These are phyloP conservation scores for Basipetospora sp. DNA, from an alignment of 2,329 filamentous ascomycete species.

Conservation along the genomic window DNA sequence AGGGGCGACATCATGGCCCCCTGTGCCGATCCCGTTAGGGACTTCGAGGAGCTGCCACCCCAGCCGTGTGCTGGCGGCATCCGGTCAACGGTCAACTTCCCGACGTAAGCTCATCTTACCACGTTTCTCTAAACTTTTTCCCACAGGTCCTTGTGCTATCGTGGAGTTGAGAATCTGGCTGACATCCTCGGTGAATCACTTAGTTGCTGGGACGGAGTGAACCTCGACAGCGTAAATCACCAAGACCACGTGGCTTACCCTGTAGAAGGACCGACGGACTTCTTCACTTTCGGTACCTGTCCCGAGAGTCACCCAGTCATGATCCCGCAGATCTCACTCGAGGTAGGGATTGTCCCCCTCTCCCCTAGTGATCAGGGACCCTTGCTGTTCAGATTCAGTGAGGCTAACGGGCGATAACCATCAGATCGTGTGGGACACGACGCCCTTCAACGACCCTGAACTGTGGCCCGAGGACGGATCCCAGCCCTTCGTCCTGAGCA, in stretches of 20 bases:
- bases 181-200: slow-evolving; percentile 26
- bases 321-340: slow-evolving; percentile 24
- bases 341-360: slow-evolving; percentile 11
- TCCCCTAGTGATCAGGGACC: not conserved
- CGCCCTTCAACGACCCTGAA: slow-evolving; percentile 20
- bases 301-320: slow-evolving; percentile 23
- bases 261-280: slow-evolving; percentile 22
- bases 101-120: slow-evolving; percentile 35
- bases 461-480: slow-evolving; percentile 23
- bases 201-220: slow-evolving; percentile 34
- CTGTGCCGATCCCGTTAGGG: slow-evolving; percentile 27
- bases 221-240: slow-evolving; percentile 27
- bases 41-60: slow-evolving; percentile 23
- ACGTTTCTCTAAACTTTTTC: slow-evolving; percentile 26
- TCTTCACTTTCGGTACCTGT: slow-evolving; percentile 15
- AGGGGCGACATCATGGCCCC: slow-evolving; percentile 20
- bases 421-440: slow-evolving; percentile 23
- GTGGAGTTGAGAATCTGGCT: too few species aligned
- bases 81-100: slow-evolving; percentile 38
- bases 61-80: slow-evolving; percentile 21
- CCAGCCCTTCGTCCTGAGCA: slow-evolving; percentile 21
- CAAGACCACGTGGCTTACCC: slow-evolving; percentile 28
- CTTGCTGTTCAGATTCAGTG: too few species aligned
- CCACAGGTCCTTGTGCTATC: too few species aligned
- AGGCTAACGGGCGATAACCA: too few species aligned